Base-by-base conservation (phyloP, 306 rosid species). In the Lathyrus oleraceus region DNA sequence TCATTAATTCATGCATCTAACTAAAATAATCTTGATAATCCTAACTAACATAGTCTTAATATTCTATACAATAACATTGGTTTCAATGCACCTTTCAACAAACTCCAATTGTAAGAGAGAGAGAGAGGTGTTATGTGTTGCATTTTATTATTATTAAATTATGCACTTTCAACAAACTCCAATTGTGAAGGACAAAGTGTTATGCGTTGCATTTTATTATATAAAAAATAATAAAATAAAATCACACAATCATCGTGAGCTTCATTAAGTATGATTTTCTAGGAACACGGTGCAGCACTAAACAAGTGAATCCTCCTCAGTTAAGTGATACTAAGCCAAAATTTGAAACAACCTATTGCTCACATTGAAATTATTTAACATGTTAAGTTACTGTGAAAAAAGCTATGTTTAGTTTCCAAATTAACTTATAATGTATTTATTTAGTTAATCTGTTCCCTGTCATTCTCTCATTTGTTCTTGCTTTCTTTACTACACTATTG, bases 21-120 rank as follows among this genome's bases (percentile, higher is more conserved):
- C 36, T 28, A 76, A 59, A 52, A 76, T 60, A 75, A 75, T 59
- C 32, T 66, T 56, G 14, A 52, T 57, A 57, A 27, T 54, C 61
- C 63, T 67, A 10, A 69, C 60, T 23, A 75, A 58, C 45, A 75
- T 47, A 67, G 45, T 44, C 10, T 74, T 53, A 23, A 21, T 54
- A 54, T 54, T 54, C 35, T 13, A 17, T 20, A 6, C 35, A n/a
- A n/a, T n/a, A n/a, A 39, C 5, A 2, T n/a, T 66, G 61, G 49
- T 44, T 65, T 67, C 68, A 67, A 57, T 44, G 60, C 74, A 57
- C 13, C 48, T 28, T 43, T 44, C 73, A 72, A 13, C 39, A 23
- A 66, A 44, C 67, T 57, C 12, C 63, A 53, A 10, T 53, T 53
- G 60, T 2, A 21, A n/a, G n/a, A n/a, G n/a, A n/a, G n/a, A 21